Evolutionary conservation across 371 early-diverging fungal genomes (phyloP), one percentile per base, ranked within the genome.

Genomic region (Funneliformis caledonium): DNA sequence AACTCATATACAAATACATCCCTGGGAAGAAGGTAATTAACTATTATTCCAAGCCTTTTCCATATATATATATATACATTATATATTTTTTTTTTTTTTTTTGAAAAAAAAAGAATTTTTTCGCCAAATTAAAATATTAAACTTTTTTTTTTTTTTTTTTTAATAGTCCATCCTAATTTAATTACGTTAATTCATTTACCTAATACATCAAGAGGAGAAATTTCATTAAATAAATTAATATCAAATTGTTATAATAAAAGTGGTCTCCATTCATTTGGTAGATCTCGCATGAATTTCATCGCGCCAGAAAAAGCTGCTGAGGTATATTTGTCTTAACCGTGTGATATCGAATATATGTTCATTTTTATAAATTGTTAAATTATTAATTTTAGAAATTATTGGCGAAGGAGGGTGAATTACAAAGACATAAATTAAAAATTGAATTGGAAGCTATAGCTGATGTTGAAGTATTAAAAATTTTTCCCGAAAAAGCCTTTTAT

Each of bases 11-110:
- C 43, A 56, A 19, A 19, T 75, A 33, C n/a, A 37, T 43, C 42
- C 76, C 10, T 75, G 76, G 76, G 60, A 75, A 56, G 43, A 60
- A 60, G 76, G 76, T 75, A 60, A 59, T 42, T 43, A 31, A 59
- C 33, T 74, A 31, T 74, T 59, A 56, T 33, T 74, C 33, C 22
- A 22, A 70, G n/a, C n/a, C n/a, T n/a, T n/a, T n/a, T n/a, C n/a
- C n/a, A n/a, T n/a, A n/a, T n/a, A n/a, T n/a, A n/a, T n/a, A n/a
- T n/a, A n/a, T n/a, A n/a, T n/a, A n/a, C n/a, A n/a, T n/a, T n/a
- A n/a, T n/a, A n/a, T n/a, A n/a, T n/a, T n/a, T n/a, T n/a, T n/a
- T n/a, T n/a, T n/a, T n/a, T n/a, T n/a, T n/a, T n/a, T n/a, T n/a
- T n/a, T n/a, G n/a, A 22, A 47, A 22, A 70, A n/a, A 14, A 16